These are phyloP conservation scores for Cyberlindnera maclurae DNA, from an alignment of 805 yeast species.

Conservation along the genomic window DNA sequence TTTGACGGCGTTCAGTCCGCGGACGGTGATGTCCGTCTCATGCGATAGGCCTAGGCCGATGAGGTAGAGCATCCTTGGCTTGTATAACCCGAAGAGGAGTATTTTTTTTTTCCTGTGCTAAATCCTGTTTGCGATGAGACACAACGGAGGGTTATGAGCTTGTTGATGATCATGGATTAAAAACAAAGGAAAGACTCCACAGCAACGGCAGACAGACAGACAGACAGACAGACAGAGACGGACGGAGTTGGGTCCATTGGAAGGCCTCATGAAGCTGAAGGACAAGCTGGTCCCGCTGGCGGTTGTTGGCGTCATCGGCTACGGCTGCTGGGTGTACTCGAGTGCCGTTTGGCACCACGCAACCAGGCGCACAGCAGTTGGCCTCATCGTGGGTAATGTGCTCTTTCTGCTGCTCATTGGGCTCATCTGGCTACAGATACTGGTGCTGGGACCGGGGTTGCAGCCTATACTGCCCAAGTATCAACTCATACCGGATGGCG, in stretches of 20 bases:
- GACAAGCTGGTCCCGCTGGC: neutral
- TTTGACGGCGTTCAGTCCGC: slow-evolving; percentile 82
- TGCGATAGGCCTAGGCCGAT: slow-evolving; percentile 90
- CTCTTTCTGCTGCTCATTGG: slow-evolving; percentile 23
- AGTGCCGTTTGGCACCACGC: slow-evolving; percentile 1
- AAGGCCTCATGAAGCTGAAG: too few relatives aligned
- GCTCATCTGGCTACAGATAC: slow-evolving; percentile 38
- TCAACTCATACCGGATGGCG: slow-evolving; percentile 17
- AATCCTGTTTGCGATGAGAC: too few relatives aligned
- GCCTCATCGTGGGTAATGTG: slow-evolving; percentile 26
- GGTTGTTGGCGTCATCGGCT: slow-evolving; percentile 7
- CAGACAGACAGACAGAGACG: too few relatives aligned
- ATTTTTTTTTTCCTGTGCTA: neutral
- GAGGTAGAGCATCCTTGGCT: slow-evolving; percentile 64
- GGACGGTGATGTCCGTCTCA: slow-evolving; percentile 85
- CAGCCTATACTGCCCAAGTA: slow-evolving; percentile 33
- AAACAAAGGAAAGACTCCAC: too few relatives aligned
- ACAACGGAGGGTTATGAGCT: too few relatives aligned
- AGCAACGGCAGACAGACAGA: too few relatives aligned
- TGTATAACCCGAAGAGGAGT: neutral
- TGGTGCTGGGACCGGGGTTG: slow-evolving; percentile 54
- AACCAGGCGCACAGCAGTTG: slow-evolving; percentile 16
- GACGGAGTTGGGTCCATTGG: too few relatives aligned
- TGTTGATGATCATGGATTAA: neutral
- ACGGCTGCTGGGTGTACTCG: slow-evolving; percentile 20